phyloP scores from a whole-genome alignment of 192 early-diverging fungal species.

The Backusella liffmaniae region DNA sequence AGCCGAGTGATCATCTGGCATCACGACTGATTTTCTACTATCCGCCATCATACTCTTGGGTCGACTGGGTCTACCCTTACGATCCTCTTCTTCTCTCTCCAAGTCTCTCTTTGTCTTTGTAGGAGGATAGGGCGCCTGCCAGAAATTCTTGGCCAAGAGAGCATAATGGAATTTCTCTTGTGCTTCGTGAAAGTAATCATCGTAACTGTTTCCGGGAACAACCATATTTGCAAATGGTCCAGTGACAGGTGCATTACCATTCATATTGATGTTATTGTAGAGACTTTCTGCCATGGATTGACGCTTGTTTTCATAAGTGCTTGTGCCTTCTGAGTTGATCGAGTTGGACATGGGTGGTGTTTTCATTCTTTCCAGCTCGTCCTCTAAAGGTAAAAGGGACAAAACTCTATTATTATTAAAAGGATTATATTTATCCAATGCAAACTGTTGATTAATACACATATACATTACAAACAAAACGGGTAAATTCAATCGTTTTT shows the following conservation, averaged over 20 bases:
- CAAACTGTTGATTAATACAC: neutral
- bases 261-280: neutral
- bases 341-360: constrained; percentile 26
- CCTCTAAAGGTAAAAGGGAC: constrained; percentile 38
- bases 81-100: constrained; percentile 31
- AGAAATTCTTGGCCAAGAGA: constrained; percentile 37
- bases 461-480: constrained; percentile 12
- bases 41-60: constrained; percentile 20
- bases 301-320: neutral
- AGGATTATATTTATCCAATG: neutral
- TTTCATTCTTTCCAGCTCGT: constrained; percentile 36
- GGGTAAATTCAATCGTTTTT: neutral
- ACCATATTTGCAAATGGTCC: constrained; percentile 13
- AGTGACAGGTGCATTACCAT: neutral
- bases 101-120: constrained; percentile 23
- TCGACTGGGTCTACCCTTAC: constrained; percentile 22
- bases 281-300: neutral
- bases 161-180: constrained; percentile 38
- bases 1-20: constrained; percentile 16
- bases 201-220: constrained; percentile 38
- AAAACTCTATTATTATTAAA: constrained; percentile 22
- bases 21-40: neutral
- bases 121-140: constrained; percentile 38
- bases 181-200: constrained; percentile 42
- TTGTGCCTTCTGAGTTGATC: neutral